These are phyloP conservation scores for Hypomontagnella submonticulosa DNA, from an alignment of 495 filamentous ascomycete genomes.

Conservation along the genomic window DNA sequence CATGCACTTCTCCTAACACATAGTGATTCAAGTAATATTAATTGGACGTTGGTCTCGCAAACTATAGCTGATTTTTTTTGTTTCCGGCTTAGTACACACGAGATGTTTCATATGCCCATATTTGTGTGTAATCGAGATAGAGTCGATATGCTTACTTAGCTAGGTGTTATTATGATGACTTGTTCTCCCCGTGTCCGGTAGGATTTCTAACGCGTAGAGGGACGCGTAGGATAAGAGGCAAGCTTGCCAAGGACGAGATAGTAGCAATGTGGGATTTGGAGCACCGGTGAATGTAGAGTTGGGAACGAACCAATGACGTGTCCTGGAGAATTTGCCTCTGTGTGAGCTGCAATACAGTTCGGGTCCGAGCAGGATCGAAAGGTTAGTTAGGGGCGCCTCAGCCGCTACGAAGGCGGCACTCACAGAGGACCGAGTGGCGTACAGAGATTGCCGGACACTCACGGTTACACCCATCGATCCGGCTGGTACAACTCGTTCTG, in stretches of 20 bases:
- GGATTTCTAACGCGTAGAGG: conserved; percentile 8
- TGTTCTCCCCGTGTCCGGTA: conserved; percentile 1
- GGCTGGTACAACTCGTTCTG: conserved; percentile 9
- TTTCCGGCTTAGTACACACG: too few relatives aligned
- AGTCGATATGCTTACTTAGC: conserved; percentile 7
- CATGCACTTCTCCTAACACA: background rate
- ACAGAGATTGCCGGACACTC: conserved; percentile 13
- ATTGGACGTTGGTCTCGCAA: too few relatives aligned
- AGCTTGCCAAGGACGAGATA: background rate
- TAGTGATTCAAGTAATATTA: background rate
- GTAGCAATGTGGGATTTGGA: conserved; percentile 19
- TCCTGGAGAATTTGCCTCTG: conserved; percentile 3
- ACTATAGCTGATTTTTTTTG: too few relatives aligned
- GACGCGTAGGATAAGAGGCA: conserved; percentile 12
- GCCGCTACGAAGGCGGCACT: conserved; percentile 21
- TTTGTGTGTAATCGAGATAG: too few relatives aligned
- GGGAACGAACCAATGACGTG: conserved; percentile 29
- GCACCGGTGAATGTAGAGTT: conserved; percentile 18
- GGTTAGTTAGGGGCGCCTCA: conserved; percentile 12
- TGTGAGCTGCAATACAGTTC: conserved; percentile 23
- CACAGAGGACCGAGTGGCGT: conserved; percentile 26
- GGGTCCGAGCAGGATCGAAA: conserved; percentile 35
- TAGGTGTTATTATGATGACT: conserved; percentile 13
- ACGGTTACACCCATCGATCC: conserved; percentile 21
- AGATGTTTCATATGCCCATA: too few relatives aligned